Base-by-base conservation (phyloP, 1,139 yeast species). In the Magnusiomyces ingens region DNA sequence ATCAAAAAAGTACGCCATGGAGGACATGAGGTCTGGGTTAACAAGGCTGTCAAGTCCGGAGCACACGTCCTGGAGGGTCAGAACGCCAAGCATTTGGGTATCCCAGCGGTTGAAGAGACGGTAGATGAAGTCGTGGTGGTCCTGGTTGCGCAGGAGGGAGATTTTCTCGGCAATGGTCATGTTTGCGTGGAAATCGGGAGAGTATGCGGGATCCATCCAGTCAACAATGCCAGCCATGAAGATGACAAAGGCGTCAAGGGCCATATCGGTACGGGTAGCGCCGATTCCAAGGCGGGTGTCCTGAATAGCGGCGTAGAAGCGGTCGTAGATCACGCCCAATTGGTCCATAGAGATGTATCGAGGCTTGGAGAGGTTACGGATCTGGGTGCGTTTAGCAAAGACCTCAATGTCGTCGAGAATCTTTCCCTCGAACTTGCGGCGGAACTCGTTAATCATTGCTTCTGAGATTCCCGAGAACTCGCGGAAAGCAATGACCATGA, bases 341-440 rank as follows among this genome's bases (percentile, higher is more conserved):
- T 87, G 80, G 1, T 76, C 81, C 42, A 71, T 74, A 2, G 76
- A 68, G 48, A 93, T 72, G 62, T 86, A 80, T 21, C 75, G 75
- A 0, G 89, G 79, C 63, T 84, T 84, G 26, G 94, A 91, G 55
- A 93, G 73, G 66, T 88, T 90, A 59, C 99, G 77, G 42, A 93
- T 68, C 67, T 93, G 97, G 0, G 98, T 89, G 55, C 96, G 77
- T 67, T 93, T 93, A 45, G 94, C 95, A 72, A 93, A 93, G 0
- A 84, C 76, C 60, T 94, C 95, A 58, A 93, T 89, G 57, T 93
- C 91, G 61, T 80, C 87, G 64, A 87, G 81, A 51, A 93, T 91
- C 41, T 83, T 80, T 62, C 84, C 83, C 67, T 91, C 84, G 66
- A 82, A 84, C 64, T 79, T 85, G 45, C 78, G 74, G 53, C 98